Evolutionary conservation across 495 filamentous ascomycete genomes (phyloP).

Genomic region (Pseudoneurospora amorphoporcata): DNA sequence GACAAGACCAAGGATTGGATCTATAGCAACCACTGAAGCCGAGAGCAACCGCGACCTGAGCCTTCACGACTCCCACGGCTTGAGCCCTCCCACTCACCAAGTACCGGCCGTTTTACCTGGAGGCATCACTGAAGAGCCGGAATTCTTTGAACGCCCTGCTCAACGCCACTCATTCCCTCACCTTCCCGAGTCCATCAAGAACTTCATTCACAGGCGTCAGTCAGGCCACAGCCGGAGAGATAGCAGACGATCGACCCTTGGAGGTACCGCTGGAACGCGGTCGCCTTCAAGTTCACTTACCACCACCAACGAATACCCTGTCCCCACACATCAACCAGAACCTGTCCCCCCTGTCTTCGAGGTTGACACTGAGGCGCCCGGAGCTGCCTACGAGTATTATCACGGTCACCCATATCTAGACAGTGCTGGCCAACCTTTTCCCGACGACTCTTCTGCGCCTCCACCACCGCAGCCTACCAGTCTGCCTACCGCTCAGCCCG

Average conservation of each 20-base stretch:
- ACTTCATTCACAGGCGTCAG: slow-evolving; percentile 11
- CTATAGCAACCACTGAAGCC: slow-evolving; percentile 13
- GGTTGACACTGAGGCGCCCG: slow-evolving; percentile 17
- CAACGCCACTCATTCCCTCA: slow-evolving; percentile 10
- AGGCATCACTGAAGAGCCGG: slow-evolving; percentile 24
- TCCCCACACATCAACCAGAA: slow-evolving; percentile 2
- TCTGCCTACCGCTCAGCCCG: slow-evolving; percentile 7
- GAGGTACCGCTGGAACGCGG: slow-evolving; percentile 12
- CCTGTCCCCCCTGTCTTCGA: slow-evolving; percentile 8
- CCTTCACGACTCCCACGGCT: slow-evolving; percentile 17
- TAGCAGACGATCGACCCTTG: slow-evolving; percentile 18
- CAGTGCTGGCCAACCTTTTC: background rate
- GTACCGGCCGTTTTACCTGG: slow-evolving; percentile 13
- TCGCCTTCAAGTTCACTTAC: slow-evolving; percentile 10
- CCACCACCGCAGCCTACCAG: slow-evolving; percentile 1
- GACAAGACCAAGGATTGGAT: slow-evolving; percentile 3
- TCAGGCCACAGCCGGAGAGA: slow-evolving; percentile 14
- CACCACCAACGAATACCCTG: slow-evolving; percentile 7
- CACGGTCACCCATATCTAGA: slow-evolving; percentile 16
- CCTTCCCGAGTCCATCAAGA: slow-evolving; percentile 15
- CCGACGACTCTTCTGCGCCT: background rate
- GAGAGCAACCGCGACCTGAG: slow-evolving; percentile 19
- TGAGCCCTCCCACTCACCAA: slow-evolving; percentile 13
- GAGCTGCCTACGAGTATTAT: slow-evolving; percentile 23
- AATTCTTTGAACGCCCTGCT: slow-evolving; percentile 13